Base-by-base conservation (phyloP, 345 rosid genomes). In the Angophora floribunda region DNA sequence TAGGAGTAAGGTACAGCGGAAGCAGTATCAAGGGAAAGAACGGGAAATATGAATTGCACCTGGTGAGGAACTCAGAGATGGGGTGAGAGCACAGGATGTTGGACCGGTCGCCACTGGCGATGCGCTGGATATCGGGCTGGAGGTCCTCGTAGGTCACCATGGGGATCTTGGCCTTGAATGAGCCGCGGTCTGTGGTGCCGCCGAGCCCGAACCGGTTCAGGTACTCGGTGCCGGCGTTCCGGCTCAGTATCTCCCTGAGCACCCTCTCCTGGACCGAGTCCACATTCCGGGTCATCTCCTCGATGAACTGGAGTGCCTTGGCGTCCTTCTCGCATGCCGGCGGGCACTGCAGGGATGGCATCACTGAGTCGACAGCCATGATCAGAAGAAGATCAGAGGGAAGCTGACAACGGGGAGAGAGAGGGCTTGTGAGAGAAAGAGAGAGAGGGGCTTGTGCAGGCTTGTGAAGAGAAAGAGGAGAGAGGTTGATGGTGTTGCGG, bases 61-160 rank as follows among this genome's bases (percentile, higher is more conserved):
- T 92, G 61, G 93, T 92, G 90, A 92, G 92, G 88, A 92, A 92
- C 90, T 92, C 93, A 2, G 92, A 91, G 44, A 92, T 88, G 52
- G 93, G 93, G 47, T 51, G 89, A 70, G 93, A 86, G 32, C 89
- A 92, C 36, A 92, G 86, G 89, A 92, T 92, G 57, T 57, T 57
- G 41, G 87, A 86, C 24, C 36, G 59, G 87, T 86, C 87, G 32
- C 87, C 87, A 10, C 63, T 86, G 15, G 87, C 99, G 15, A 97
- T 94, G 22, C 99, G 97, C 87, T 94, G 96, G 88, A 97, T 97
- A 78, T 95, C 96, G 1, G 98, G 96, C 91, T 92, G 94, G 49
- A 97, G 94, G 89, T 95, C 97, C 85, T 97, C 98, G 52, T 97
- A 97, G 36, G 94, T 95, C 49, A 97, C 93, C 19, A 95, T 9